Base-by-base conservation (phyloP, 2,329 filamentous ascomycete species). In the Fusarium lateritium region DNA sequence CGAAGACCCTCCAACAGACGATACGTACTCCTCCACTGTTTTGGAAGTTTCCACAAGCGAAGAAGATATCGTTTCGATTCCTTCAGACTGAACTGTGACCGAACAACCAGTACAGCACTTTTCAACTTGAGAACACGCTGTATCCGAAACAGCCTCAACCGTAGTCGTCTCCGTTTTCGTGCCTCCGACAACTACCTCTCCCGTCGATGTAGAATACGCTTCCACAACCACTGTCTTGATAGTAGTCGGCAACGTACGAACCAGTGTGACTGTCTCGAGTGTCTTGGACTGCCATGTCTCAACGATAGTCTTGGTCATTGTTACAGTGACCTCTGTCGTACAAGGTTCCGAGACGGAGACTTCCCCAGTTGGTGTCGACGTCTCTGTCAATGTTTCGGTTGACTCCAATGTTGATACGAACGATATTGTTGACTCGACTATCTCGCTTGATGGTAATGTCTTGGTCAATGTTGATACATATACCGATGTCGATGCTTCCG, bases 151-250 rank as follows among this genome's bases (percentile, higher is more conserved):
- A 33, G 63, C 61, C 43, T 65, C 60, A 11, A 75, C 28, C 17
- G 65, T 73, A 42, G 68, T 63, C 33, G 67, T 68, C 50, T 70
- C 73, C 34, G 67, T 72, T 43, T 50, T 57, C 44, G 71, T 73
- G 6, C 62, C 70, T 11, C 46, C 56, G 33, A 72, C 45, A 24
- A 67, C 59, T 13, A 26, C 59, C 43, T 73, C 70, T 21, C 71
- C 71, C 7, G 66, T 75, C 60, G 57, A 71, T 10, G 73, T 75
- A 68, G 73, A 75, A 69, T 75, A 75, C 21, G 69, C 61, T 52
- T 75, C 73, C 45, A 73, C 60, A 6, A 75, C 49, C 21, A 70
- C 56, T 13, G 73, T 73, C 43, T 69, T 57, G 39, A 75, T 69
- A 3, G 65, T 75, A 5, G 65, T 65, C 17, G 71, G 60, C 50